Evolutionary conservation across 2,329 filamentous ascomycete genomes (phyloP), one percentile per base, ranked within the genome.

Genomic region (Talaromyces sp.): DNA sequence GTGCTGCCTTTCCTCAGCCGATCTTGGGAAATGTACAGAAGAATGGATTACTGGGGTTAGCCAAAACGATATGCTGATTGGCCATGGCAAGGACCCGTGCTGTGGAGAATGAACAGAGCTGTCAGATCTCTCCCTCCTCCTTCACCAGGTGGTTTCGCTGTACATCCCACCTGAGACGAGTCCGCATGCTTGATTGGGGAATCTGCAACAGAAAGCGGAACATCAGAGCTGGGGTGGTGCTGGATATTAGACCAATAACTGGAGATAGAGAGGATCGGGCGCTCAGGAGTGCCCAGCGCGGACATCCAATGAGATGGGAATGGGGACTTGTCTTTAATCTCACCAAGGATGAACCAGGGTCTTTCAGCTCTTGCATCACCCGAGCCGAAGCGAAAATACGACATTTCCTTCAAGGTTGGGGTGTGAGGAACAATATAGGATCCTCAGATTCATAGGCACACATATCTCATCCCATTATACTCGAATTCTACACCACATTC

Each of bases 291-390:
- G n/a, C n/a, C n/a, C n/a, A n/a, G 19, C 6, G 20, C 42, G 4
- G 17, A 9, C 17, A 16, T n/a, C 42, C 29, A 35, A 45, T 45
- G 11, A 22, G 42, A 45, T 13, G 42, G 11, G 42, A 13, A 8
- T 20, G 1, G 33, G 27, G 16, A 35, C 19, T 22, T 22, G 27
- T 14, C 29, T 13, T 29, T 33, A 32, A 13, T 13, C 29, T 24
- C 42, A 24, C 17, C 19, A n/a, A 19, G 29, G 29, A 36, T 36
- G 11, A 36, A 36, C 33, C n/a, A n/a, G 33, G 33, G 33, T 36
- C 33, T 44, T 30, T 45, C 29, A 22, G 17, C 17, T 45, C 42
- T 35, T 45, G 42, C 42, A 45, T 45, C 42, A 45, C 42, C 42
- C 16, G 29, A 45, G 42, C 19, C 24, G 27, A 40, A 7, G 16